Percentiles rank a stretch among this genome's conserved stretches.
phyloP scores from a whole-genome alignment of 108 stramenopile genomes.

The Skeletonema menzelii region DNA sequence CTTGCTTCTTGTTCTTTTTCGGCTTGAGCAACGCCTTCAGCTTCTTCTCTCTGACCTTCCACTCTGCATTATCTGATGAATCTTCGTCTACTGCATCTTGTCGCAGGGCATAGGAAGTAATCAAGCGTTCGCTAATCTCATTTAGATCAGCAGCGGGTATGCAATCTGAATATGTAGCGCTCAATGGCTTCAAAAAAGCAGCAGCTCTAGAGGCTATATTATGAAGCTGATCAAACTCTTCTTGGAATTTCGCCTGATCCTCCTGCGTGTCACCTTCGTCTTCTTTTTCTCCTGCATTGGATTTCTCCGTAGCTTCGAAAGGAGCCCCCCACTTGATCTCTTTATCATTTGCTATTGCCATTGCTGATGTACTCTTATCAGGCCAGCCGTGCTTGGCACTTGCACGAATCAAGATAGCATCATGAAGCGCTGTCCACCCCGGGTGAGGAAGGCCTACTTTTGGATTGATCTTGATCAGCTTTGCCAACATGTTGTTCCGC shows the following conservation, averaged over 20 bases:
- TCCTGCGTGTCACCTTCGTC: slow-evolving; percentile 4
- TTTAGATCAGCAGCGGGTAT: slow-evolving; percentile 20
- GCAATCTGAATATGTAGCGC: slow-evolving; percentile 33
- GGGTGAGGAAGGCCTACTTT: slow-evolving; percentile 67
- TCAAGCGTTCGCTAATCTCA: slow-evolving; percentile 47
- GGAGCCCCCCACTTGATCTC: slow-evolving; percentile 72
- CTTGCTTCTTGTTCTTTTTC: slow-evolving; percentile 6
- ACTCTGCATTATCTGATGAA: slow-evolving; percentile 7
- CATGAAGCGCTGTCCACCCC: slow-evolving; percentile 69
- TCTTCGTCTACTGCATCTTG: slow-evolving; percentile 20
- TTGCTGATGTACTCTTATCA: slow-evolving; percentile 52
- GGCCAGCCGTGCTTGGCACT: slow-evolving; percentile 84
- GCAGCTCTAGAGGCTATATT: slow-evolving; percentile 59
- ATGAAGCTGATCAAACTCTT: slow-evolving; percentile 30
- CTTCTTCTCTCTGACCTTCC: slow-evolving; percentile 35
- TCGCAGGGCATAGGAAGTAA: slow-evolving; percentile 51
- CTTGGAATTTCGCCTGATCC: slow-evolving; percentile 12
- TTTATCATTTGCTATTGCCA: slow-evolving; percentile 57
- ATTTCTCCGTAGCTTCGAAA: slow-evolving; percentile 40
- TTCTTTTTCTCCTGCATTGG: slow-evolving; percentile 5
- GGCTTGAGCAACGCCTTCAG: slow-evolving; percentile 7
- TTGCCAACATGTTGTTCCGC: slow-evolving; percentile 26
- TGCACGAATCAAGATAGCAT: slow-evolving; percentile 69
- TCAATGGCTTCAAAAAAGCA: slow-evolving; percentile 46
- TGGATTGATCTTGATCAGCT: slow-evolving; percentile 31